A percentile compares a stretch with the other conserved stretches of the same genome.
These are phyloP conservation scores for Chara braunii DNA, from an alignment of 139 green algal genomes.

Conservation along the genomic window DNA sequence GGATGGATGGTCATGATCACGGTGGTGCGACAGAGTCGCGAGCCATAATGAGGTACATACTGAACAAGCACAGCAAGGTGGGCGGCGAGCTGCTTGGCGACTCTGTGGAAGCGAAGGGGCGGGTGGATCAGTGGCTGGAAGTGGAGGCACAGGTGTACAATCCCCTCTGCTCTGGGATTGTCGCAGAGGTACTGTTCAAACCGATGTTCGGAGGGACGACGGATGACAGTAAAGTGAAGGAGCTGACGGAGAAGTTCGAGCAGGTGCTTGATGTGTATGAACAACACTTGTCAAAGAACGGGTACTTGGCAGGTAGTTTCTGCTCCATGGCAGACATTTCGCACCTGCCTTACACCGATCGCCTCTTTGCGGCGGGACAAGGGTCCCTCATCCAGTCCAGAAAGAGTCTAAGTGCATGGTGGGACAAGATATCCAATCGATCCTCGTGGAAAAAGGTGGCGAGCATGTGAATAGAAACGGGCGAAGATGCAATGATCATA, in stretches of 20 bases:
- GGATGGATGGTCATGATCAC: too few relatives aligned
- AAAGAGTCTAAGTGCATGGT: constrained; percentile 31
- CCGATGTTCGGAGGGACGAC: constrained; percentile 20
- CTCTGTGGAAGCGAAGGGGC: constrained; percentile 13
- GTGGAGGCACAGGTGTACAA: constrained; percentile 23
- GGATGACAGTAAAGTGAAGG: constrained; percentile 15
- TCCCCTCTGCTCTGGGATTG: background rate
- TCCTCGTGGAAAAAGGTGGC: constrained; percentile 34
- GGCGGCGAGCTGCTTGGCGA: constrained; percentile 29
- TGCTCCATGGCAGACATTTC: constrained; percentile 26
- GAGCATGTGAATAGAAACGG: too few relatives aligned
- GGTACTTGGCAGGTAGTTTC: constrained; percentile 38
- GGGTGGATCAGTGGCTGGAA: constrained; percentile 39
- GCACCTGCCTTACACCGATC: constrained; percentile 30
- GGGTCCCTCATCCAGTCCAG: constrained; percentile 12
- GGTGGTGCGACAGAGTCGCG: constrained; percentile 42
- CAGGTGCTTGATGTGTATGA: constrained; percentile 41
- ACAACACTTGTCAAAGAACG: constrained; percentile 21
- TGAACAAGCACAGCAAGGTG: constrained; percentile 9
- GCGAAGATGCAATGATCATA: too few relatives aligned
- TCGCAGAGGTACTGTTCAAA: constrained; percentile 23
- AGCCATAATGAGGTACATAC: constrained; percentile 29
- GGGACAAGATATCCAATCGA: constrained; percentile 35
- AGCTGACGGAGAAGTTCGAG: constrained; percentile 16
- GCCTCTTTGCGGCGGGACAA: constrained; percentile 14